Conservation (phyloP, 129 eudicot genomes). For the Helichrysum umbraculigerum region DNA sequence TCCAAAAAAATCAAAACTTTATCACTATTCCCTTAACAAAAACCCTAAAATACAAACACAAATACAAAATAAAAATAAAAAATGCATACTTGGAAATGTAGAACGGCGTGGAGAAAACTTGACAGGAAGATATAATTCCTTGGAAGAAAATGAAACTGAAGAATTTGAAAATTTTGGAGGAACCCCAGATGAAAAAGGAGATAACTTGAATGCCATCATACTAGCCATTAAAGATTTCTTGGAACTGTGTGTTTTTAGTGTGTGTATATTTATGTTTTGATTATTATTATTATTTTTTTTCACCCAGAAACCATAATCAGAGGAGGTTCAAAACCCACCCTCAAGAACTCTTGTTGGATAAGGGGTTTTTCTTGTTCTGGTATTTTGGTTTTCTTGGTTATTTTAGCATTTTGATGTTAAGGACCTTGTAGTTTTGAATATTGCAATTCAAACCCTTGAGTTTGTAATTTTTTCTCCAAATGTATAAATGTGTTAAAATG, state of each 20-base stretch:
- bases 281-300: neutral
- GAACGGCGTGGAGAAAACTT: conserved; percentile 37
- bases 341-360: conserved; percentile 8
- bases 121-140: conserved; percentile 26
- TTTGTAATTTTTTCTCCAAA: neutral
- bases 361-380: conserved; percentile 19
- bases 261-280: neutral
- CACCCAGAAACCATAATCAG: conserved; percentile 26
- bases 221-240: conserved; percentile 23
- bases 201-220: conserved; percentile 30
- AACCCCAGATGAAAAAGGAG: conserved; percentile 28
- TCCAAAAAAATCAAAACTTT: neutral
- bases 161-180: conserved; percentile 30
- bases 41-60: conserved; percentile 19
- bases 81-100: conserved; percentile 49
- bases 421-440: neutral
- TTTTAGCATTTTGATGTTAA: neutral
- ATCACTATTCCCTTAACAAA: neutral
- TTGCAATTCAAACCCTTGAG: neutral
- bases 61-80: neutral
- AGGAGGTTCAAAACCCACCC: conserved; percentile 14
- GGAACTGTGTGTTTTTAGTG: conserved; percentile 3
- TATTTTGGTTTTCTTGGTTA: conserved; percentile 1
- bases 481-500: too few relatives aligned
- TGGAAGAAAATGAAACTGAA: conserved; percentile 28